Evolutionary conservation across 2,329 filamentous ascomycete species (phyloP).

Genomic region (Colletotrichum spinosum): DNA sequence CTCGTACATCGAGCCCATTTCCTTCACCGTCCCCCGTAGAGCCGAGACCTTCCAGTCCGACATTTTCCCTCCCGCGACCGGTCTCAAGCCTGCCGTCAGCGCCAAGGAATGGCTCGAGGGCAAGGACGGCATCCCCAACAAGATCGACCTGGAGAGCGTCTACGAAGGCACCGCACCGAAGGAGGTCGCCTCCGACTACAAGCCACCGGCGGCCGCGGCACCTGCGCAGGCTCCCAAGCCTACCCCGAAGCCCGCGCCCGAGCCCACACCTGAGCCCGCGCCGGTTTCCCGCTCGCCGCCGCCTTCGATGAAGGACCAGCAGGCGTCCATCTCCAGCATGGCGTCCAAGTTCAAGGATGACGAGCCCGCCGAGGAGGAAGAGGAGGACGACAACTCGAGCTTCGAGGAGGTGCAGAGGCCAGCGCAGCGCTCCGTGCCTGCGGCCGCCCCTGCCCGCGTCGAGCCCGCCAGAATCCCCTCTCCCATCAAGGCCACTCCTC

Average conservation of each 20-base stretch:
- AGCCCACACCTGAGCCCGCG: slow-evolving; percentile 61
- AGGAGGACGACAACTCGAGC: slow-evolving; percentile 77
- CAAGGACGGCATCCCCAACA: slow-evolving; percentile 85
- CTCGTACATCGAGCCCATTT: slow-evolving; percentile 92
- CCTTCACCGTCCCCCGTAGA: slow-evolving; percentile 94
- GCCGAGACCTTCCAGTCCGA: slow-evolving; percentile 97
- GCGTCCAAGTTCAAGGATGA: slow-evolving; percentile 88
- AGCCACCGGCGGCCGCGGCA: slow-evolving; percentile 62
- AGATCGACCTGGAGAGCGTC: slow-evolving; percentile 92
- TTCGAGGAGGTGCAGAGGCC: slow-evolving; percentile 90
- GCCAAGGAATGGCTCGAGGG: slow-evolving; percentile 87
- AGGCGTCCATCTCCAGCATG: slow-evolving; percentile 85
- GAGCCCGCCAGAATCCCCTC: slow-evolving; percentile 58
- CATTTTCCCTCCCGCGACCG: slow-evolving; percentile 90
- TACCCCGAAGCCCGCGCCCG: slow-evolving; percentile 62
- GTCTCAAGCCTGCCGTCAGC: slow-evolving; percentile 83
- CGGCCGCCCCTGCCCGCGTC: slow-evolving; percentile 46
- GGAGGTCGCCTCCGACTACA: slow-evolving; percentile 79
- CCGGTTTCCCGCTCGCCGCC: slow-evolving; percentile 60
- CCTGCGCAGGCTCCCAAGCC: slow-evolving; percentile 58
- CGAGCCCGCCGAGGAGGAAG: slow-evolving; percentile 67
- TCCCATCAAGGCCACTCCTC: slow-evolving; percentile 54
- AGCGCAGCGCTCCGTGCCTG: slow-evolving; percentile 65
- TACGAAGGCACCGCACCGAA: slow-evolving; percentile 87
- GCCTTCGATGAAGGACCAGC: slow-evolving; percentile 84